Evolutionary conservation across 352 stramenopile species (phyloP).

Genomic region (Globisporangium viniferum): DNA sequence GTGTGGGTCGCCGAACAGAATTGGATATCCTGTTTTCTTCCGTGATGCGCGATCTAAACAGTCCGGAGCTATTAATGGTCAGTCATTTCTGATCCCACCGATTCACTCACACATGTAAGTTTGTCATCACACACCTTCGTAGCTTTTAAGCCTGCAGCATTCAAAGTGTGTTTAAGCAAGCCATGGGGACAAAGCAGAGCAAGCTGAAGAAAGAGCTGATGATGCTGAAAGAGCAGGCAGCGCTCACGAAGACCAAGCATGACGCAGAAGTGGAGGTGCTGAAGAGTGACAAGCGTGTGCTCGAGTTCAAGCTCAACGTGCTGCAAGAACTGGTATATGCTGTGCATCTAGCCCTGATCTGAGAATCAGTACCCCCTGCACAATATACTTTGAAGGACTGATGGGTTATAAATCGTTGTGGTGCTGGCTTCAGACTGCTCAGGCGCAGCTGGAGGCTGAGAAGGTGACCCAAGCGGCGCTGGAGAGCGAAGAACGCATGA

Average conservation of each 20-base stretch:
- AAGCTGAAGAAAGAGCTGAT: slow-evolving; percentile 59
- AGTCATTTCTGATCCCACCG: no score
- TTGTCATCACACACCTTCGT: no score
- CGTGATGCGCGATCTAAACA: no score
- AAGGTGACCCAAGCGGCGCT: slow-evolving; percentile 29
- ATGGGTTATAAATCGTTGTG: neutral
- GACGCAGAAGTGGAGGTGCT: slow-evolving; percentile 37
- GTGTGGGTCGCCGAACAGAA: no score
- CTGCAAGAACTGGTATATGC: slow-evolving; percentile 55
- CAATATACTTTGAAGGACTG: neutral
- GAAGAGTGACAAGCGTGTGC: slow-evolving; percentile 46
- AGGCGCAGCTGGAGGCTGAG: slow-evolving; percentile 54
- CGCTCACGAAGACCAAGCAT: slow-evolving; percentile 28
- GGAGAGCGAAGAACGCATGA: slow-evolving; percentile 60
- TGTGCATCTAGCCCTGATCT: neutral
- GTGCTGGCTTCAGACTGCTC: slow-evolving; percentile 16
- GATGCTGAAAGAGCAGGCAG: slow-evolving; percentile 38
- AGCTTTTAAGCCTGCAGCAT: no score
- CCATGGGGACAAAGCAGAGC: slow-evolving; percentile 55
- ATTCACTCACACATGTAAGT: no score
- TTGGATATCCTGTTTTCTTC: no score
- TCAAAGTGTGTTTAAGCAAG: neutral
- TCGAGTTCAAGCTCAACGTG: slow-evolving; percentile 54
- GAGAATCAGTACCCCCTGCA: neutral
- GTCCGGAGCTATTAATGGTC: no score